Conservation (phyloP, 805 yeast genomes). For the Ogataea pignaliae region DNA sequence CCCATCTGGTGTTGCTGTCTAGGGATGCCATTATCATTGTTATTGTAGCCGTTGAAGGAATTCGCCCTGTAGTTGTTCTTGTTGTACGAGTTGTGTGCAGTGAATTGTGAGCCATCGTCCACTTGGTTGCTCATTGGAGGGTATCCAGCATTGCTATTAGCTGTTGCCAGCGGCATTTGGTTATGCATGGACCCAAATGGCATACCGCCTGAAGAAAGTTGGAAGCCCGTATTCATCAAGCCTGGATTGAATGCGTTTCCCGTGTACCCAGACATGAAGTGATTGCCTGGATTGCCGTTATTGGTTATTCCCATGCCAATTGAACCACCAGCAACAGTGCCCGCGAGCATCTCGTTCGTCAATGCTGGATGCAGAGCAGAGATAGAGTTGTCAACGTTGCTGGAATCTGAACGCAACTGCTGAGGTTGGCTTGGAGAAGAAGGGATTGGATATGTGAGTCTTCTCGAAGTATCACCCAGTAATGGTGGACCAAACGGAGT, state of each 20-base stretch:
- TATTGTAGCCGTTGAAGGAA: not conserved
- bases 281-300: not conserved
- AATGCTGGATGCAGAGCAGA: constrained; percentile 25
- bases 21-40: not conserved
- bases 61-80: not conserved
- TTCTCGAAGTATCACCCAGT: constrained; percentile 39
- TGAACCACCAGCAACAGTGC: constrained; percentile 25
- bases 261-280: no score
- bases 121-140: no score
- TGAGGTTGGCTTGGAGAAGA: constrained; percentile 8
- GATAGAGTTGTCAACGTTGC: constrained; percentile 9
- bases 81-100: not conserved
- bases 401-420: constrained; percentile 4
- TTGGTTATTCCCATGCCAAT: constrained; percentile 25
- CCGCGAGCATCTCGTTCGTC: constrained; percentile 23
- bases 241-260: no score
- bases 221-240: no score
- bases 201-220: no score
- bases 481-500: constrained; percentile 22
- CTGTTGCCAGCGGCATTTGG: no score
- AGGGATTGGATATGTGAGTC: constrained; percentile 28
- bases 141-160: no score
- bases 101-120: not conserved
- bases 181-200: no score
- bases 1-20: not conserved